Base-by-base conservation (phyloP, 2,329 filamentous ascomycete species). In the Lachnellula cervina region DNA sequence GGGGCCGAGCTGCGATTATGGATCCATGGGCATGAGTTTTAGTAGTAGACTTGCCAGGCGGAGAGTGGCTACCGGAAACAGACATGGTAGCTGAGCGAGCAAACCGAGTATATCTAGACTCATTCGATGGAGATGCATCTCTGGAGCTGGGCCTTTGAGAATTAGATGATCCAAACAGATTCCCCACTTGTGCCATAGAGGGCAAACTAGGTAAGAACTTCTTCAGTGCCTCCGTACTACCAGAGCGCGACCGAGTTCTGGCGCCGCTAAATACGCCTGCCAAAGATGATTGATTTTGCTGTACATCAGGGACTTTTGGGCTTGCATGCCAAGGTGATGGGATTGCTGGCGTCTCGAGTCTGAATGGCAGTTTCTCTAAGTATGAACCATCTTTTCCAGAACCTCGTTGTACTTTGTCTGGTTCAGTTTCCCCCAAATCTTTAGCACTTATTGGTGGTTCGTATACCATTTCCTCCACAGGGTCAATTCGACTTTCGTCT, bases 221-320 rank as follows among this genome's bases (percentile, higher is more conserved):
- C 66, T 77, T 83, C 25, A 86, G 66, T 5, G 81, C 78, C 53
- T 84, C 82, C 35, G 80, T 75, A 14, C 82, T 78, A 3, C 76
- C 76, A 2, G 82, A 85, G 16, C 76, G 74, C 17, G 82, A 80
- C 19, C 82, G 74, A 42, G 58, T 63, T 50, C 79, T 73, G 8
- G 60, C 55, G 40, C 69, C 72, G n/a, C 72, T 71, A 53, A 83
- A 77, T 2, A 79, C 77, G 4, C 72, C 69, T 11, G 76, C 72
- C 32, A 83, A 68, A 9, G 73, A 69, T 2, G 71, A 71, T 57
- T 68, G 74, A 14, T 55, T 60, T 48, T 60, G 56, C 37, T 69
- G 61, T 28, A 74, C 60, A 45, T 72, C 59, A 16, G 74, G 63
- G 34, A 71, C 66, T 58, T 73, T 76, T 34, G 74, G 70, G 5